These are phyloP conservation scores for slime mould (Dictyostelium discoideum) DNA, from an alignment of 78 protist species.

Conservation along the genomic window DNA sequence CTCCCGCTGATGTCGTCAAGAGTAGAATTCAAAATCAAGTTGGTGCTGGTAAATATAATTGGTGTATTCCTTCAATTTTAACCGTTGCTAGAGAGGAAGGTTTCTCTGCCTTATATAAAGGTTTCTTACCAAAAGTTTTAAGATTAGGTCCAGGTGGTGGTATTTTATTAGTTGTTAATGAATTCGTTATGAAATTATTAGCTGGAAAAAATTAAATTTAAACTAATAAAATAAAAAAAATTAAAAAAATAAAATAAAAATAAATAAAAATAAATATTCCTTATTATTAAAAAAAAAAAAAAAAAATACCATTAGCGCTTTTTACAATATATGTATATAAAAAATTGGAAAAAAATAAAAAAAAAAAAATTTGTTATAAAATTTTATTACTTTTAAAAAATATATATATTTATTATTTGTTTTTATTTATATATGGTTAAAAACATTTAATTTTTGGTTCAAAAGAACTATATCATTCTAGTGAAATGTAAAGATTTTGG, in stretches of 20 bases:
- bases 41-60: constrained; percentile 49
- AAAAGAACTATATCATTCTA: not conserved
- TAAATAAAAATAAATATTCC: not conserved
- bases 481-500: not conserved
- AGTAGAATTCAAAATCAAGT: constrained; percentile 84
- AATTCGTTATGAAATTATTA: constrained; percentile 59
- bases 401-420: not conserved
- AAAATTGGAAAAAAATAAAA: not conserved
- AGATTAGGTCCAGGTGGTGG: constrained; percentile 94
- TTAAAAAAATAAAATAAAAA: not conserved
- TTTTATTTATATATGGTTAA: not conserved
- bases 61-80: constrained; percentile 78
- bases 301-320: too few relatives aligned
- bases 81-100: constrained; percentile 84
- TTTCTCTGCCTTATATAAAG: constrained; percentile 89
- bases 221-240: not conserved
- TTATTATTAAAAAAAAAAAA: too few relatives aligned
- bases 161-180: constrained; percentile 83
- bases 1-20: constrained; percentile 93
- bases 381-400: not conserved
- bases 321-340: too few relatives aligned
- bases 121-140: constrained; percentile 89
- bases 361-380: not conserved
- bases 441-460: not conserved
- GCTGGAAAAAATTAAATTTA: constrained; percentile 23